Evolutionary conservation across 164 flowering plant genomes (phyloP), one percentile per base, ranked within the genome.

Genomic region (Piper betle): DNA sequence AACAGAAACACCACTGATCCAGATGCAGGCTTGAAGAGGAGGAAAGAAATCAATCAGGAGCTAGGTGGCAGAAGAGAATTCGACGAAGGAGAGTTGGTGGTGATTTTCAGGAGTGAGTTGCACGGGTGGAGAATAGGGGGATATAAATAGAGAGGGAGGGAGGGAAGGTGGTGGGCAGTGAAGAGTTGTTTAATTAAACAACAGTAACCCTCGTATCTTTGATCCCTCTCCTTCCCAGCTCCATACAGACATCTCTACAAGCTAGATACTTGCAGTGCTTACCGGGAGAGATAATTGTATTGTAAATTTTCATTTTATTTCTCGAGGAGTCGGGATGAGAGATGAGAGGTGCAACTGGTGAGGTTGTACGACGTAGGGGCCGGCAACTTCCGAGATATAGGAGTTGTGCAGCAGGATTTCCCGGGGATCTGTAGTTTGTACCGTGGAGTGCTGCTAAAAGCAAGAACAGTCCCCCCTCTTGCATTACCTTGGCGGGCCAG

Each of bases 391-490:
- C 63, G 37, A 63, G 20, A 58, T 39, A 50, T 37, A 25, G 56
- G 67, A 4, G 46, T 25, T 50, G 20, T 38, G 58, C 56, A 43
- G 57, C 61, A 46, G 48, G 55, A 55, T 43, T 48, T 5, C 60
- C 46, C 37, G 43, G 19, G 52, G 5, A 52, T 25, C 2, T 25
- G 33, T 25, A 25, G 33, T 20, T 53, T 62, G 58, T 20, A 54
- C 60, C 33, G 66, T 60, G 61, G 67, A 25, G 55, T 64, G 61
- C 52, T 64, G 43, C 61, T 37, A 18, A 57, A 64, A 64, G 61
- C 46, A 64, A 42, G 53, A 61, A 61, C 67, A 64, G 56, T 8
- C 46, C 46, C 43, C 2, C 50, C 33, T 43, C 66, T 42, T 55
- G 43, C 59, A 60, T 63, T 42, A 63, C 33, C 42, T 10, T 4